Percentiles rank a stretch among this genome's conserved stretches.
Conservation (phyloP, 352 stramenopile genomes). For the Pythium dissotocum region DNA sequence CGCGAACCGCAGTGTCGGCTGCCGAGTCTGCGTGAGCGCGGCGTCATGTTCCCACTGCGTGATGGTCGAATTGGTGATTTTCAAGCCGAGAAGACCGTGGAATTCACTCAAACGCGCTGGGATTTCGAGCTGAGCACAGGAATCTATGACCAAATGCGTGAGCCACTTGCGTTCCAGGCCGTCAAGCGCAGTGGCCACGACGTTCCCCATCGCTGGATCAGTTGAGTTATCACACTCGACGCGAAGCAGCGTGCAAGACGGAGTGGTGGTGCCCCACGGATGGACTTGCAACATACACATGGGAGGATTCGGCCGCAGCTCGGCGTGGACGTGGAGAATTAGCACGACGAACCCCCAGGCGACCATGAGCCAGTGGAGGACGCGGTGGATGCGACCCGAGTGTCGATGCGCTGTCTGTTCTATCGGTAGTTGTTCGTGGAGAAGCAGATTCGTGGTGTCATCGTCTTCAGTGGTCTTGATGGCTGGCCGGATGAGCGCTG, state of each 20-base stretch:
- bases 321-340: slow-evolving; percentile 29
- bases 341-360: slow-evolving; percentile 28
- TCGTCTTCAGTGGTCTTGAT: background rate
- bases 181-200: slow-evolving; percentile 4
- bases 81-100: slow-evolving; percentile 33
- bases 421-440: background rate
- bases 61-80: slow-evolving; percentile 51
- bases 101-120: slow-evolving; percentile 29
- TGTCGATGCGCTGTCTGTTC: background rate
- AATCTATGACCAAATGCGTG: slow-evolving; percentile 32
- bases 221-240: slow-evolving; percentile 30
- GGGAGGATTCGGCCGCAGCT: slow-evolving; percentile 5
- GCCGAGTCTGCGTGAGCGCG: slow-evolving; percentile 26
- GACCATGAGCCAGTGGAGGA: slow-evolving; percentile 2
- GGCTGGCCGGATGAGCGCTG: background rate
- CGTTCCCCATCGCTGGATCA: background rate
- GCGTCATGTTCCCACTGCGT: slow-evolving; percentile 28
- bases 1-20: slow-evolving; percentile 27
- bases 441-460: background rate
- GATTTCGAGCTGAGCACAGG: slow-evolving; percentile 37
- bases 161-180: slow-evolving; percentile 29
- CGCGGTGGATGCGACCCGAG: background rate
- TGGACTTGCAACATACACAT: slow-evolving; percentile 31
- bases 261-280: slow-evolving; percentile 23
- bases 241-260: slow-evolving; percentile 31